Percentiles rank a stretch among this genome's conserved stretches.
Conservation (phyloP, 306 rosid genomes). For the Trichosanthes cucumerina region DNA sequence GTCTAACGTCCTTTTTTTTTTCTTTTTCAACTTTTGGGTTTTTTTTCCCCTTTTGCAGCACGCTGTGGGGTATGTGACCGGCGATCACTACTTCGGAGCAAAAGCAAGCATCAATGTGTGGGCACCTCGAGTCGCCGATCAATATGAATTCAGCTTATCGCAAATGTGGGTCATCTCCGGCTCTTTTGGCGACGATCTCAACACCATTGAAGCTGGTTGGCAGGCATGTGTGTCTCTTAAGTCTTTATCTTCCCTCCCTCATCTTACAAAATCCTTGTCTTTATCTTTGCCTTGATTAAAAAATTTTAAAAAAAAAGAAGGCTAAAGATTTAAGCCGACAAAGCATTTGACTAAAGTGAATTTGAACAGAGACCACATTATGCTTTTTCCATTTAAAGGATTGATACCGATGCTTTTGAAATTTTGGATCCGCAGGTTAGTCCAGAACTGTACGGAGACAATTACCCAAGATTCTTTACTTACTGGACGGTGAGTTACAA, state of each 20-base stretch:
- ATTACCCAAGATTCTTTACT: constrained; percentile 19
- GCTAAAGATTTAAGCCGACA: neutral
- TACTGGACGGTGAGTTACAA: constrained; percentile 14
- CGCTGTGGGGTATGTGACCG: constrained; percentile 19
- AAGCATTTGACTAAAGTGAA: neutral
- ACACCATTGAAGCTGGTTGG: constrained; percentile 99
- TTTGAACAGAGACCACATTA: neutral
- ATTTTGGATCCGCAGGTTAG: constrained; percentile 10
- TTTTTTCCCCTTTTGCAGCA: neutral
- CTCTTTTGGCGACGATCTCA: constrained; percentile 87
- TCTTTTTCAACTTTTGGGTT: neutral
- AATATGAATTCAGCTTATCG: constrained; percentile 90
- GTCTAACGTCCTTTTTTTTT: neutral
- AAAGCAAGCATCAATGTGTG: constrained; percentile 95
- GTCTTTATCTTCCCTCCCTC: neutral
- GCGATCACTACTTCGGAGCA: constrained; percentile 62
- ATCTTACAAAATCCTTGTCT: neutral
- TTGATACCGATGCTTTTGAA: neutral
- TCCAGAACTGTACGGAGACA: constrained; percentile 21
- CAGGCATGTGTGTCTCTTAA: constrained; percentile 35
- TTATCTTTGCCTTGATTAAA: neutral
- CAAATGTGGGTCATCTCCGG: constrained; percentile 99
- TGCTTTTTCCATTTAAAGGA: neutral
- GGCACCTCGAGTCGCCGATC: constrained; percentile 77
- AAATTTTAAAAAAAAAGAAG: neutral